Percentiles rank a stretch among this genome's conserved stretches.
These are phyloP conservation scores for Rubia balearica DNA, from an alignment of 305 asterid genomes.

Conservation along the genomic window DNA sequence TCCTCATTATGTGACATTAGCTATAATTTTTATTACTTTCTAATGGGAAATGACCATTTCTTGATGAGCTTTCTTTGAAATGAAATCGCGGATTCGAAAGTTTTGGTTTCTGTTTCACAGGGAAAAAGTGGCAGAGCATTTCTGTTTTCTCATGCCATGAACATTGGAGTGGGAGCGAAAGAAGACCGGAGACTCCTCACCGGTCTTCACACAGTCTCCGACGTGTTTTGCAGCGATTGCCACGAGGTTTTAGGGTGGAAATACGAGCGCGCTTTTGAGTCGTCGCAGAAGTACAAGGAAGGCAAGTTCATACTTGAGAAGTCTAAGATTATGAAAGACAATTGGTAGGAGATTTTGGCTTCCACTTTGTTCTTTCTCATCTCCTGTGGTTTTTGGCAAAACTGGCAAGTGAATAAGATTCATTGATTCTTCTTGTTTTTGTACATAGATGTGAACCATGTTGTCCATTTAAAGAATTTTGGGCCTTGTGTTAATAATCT, in stretches of 20 bases:
- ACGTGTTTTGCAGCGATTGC: conserved; percentile 61
- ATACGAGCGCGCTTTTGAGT: conserved; percentile 61
- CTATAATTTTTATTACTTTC: background rate
- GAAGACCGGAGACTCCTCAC: conserved; percentile 61
- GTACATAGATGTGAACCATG: conserved; percentile 6
- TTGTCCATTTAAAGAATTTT: background rate
- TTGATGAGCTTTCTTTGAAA: background rate
- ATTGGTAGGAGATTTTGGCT: conserved; percentile 37
- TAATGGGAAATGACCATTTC: background rate
- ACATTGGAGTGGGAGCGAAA: conserved; percentile 49
- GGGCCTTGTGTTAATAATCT: background rate
- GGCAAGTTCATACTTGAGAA: conserved; percentile 87
- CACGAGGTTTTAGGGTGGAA: conserved; percentile 71
- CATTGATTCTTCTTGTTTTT: conserved; percentile 13
- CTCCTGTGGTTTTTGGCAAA: background rate
- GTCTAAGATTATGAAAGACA: conserved; percentile 64
- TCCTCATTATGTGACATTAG: too few species aligned
- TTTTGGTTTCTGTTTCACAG: conserved; percentile 24
- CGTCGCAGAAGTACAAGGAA: conserved; percentile 70
- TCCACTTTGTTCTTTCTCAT: background rate
- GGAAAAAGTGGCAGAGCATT: conserved; percentile 69
- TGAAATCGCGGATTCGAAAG: background rate
- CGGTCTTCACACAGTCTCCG: conserved; percentile 77
- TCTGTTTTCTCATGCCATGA: conserved; percentile 68
- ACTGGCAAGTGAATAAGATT: conserved; percentile 4